Base-by-base conservation (phyloP, 108 stramenopile genomes). In the Poteriospumella lacustris region DNA sequence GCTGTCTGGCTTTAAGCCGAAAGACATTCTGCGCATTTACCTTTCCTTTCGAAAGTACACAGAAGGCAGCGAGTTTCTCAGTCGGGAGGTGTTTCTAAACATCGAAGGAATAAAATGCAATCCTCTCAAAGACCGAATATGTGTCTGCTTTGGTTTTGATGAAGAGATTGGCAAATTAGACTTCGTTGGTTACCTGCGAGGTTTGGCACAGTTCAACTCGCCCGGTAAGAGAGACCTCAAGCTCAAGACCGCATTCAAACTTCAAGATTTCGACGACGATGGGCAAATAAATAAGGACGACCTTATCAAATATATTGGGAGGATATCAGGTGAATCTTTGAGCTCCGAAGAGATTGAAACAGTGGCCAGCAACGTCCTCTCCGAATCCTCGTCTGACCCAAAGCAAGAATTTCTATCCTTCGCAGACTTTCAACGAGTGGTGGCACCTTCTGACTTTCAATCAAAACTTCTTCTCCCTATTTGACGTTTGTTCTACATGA, bases 211-310 rank as follows among this genome's bases (percentile, higher is more conserved):
- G 36, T 73, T 73, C 24, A 73, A 73, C 36, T 73, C 44, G 31
- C 70, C 70, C 5, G 70, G 70, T 12, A 5, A 5, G 33, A 5
- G 31, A 34, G 40, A 73, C 28, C 70, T 42, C 38, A 73, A 73
- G 31, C 42, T 73, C 9, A 73, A 73, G 36, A 42, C 41, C 5
- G 70, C 70, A 12, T 73, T 52, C 42, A 36, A 42, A 9, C 5
- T 73, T 5, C 70, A 73, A 73, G 70, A 73, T 42, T 52, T 73
- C 33, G 70, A 73, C 42, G 24, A 73, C 42, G 70, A 73, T 73
- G 70, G 70, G 26, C 26, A 26, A 5, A 9, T 73, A 56, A 29
- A 15, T 56, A 15, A 33, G 15, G 28, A 5, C 9, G 70, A 73
- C 36, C 31, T 73, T 5, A 73, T 26, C 3, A n/a, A 73, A 12